These are phyloP conservation scores for Mycena sp. DNA, from an alignment of 1,284 basidiomycete genomes.

Conservation along the genomic window DNA sequence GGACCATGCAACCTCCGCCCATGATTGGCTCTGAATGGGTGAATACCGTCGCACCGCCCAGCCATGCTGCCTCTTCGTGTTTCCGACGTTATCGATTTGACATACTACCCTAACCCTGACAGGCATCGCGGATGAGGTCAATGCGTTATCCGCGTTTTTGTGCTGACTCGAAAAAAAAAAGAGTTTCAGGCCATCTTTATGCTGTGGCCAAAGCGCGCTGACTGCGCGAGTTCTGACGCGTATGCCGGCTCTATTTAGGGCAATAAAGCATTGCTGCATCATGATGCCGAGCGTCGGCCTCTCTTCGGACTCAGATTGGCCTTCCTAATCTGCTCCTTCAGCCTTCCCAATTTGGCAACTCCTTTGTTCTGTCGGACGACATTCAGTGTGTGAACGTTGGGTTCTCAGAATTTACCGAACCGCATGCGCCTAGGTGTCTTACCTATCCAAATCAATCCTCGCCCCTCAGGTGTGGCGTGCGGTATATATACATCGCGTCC, in stretches of 20 bases:
- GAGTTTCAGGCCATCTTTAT: neutral
- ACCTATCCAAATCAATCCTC: slow-evolving; percentile 14
- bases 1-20: neutral
- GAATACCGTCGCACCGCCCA: slow-evolving; percentile 4
- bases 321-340: neutral
- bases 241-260: neutral
- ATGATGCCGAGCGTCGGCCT: neutral
- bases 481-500: slow-evolving; percentile 14
- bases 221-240: no score
- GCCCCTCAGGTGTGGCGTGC: slow-evolving; percentile 21
- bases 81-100: slow-evolving; percentile 16
- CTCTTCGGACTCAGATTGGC: no score
- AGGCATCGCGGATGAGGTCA: slow-evolving; percentile 10
- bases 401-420: neutral
- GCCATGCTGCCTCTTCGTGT: slow-evolving; percentile 23
- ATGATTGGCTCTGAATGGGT: slow-evolving; percentile 1
- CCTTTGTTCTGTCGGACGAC: neutral
- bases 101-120: neutral
- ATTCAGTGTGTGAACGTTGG: neutral
- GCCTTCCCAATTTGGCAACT: neutral
- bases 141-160: slow-evolving; percentile 18
- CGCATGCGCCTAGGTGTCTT: neutral
- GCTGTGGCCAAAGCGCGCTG: neutral
- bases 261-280: neutral
- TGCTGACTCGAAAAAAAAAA: neutral